phyloP scores from a whole-genome alignment of 2,329 filamentous ascomycete genomes.

The Alternaria arborescens region DNA sequence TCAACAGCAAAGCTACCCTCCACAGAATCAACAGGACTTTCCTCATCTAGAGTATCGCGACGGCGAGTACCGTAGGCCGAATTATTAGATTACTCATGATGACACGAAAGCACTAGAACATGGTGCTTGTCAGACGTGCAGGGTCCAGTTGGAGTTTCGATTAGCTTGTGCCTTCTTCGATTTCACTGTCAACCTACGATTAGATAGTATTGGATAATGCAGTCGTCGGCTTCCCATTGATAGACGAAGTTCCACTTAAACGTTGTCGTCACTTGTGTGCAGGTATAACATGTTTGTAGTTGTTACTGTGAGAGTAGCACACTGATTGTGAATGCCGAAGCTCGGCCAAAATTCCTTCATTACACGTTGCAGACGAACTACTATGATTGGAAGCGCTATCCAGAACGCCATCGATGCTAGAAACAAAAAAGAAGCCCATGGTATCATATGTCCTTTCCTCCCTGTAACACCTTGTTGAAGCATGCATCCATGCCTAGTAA shows the following conservation, averaged over 20 bases:
- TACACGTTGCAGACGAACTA: background rate
- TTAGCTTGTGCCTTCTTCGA: background rate
- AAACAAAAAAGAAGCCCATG: slow-evolving; percentile 15
- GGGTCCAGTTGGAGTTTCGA: background rate
- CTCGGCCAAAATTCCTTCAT: background rate
- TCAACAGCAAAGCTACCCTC: slow-evolving; percentile 15
- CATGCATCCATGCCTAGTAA: background rate
- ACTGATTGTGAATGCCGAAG: background rate
- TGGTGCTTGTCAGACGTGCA: background rate
- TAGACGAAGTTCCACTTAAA: background rate
- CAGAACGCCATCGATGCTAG: slow-evolving; percentile 6
- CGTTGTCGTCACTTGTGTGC: background rate
- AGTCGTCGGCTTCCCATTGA: background rate
- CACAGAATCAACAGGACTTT: slow-evolving; percentile 14
- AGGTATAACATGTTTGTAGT: background rate
- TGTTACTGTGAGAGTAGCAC: background rate
- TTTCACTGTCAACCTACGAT: background rate
- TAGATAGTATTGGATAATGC: background rate
- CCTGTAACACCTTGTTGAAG: background rate
- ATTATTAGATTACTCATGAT: slow-evolving; percentile 8
- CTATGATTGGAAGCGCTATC: slow-evolving; percentile 3
- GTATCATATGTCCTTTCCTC: slow-evolving; percentile 14
- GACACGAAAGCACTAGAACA: background rate
- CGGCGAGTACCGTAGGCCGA: slow-evolving; percentile 17
- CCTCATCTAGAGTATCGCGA: slow-evolving; percentile 14